Evolutionary conservation across 2,329 filamentous ascomycete genomes (phyloP), one percentile per base, ranked within the genome.

Genomic region (Didymosphaeria variabile): DNA sequence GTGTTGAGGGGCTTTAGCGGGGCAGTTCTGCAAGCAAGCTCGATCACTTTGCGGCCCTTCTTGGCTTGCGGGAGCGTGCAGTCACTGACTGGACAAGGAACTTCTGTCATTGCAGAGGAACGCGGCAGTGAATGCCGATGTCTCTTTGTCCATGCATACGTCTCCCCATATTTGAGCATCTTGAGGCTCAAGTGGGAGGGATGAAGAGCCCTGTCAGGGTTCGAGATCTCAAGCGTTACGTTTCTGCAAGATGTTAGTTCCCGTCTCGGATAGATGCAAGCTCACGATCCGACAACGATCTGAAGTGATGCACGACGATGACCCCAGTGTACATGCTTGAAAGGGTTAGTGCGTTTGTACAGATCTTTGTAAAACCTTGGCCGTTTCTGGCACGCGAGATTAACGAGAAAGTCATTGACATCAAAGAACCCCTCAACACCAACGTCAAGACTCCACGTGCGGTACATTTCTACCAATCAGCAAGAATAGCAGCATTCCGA

Each of bases 191-290:
- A 19, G n/a, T n/a, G 17, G 4, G 15, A 40, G 34, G 31, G n/a
- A 8, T 3, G 19, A 26, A 23, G 21, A 46, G 5, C 29, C 23
- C 26, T 21, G 53, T 36, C 47, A 34, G 31, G 31, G 31, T 21
- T 51, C 36, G 29, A 29, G 52, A 44, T 55, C 40, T 21, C 26
- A 40, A 55, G 54, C 45, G 63, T 71, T 68, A 71, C 66, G 65
- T n/a, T 68, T 57, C 62, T 61, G 58, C 63, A 58, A 71, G 70
- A 75, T 74, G 66, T 67, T 75, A 76, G 73, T 57, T 73, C 71
- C 73, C 73, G 72, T 62, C 60, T 71, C 67, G 67, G 68, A 50
- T 71, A 76, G 72, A 73, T 74, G 70, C 57, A 72, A 68, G 74
- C 73, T 63, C 58, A 58, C 47, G 61, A 72, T 68, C 67, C 47